Evolutionary conservation across 1,284 basidiomycete species (phyloP), one percentile per base, ranked within the genome.

Genomic region (Coriolopsis trogii): DNA sequence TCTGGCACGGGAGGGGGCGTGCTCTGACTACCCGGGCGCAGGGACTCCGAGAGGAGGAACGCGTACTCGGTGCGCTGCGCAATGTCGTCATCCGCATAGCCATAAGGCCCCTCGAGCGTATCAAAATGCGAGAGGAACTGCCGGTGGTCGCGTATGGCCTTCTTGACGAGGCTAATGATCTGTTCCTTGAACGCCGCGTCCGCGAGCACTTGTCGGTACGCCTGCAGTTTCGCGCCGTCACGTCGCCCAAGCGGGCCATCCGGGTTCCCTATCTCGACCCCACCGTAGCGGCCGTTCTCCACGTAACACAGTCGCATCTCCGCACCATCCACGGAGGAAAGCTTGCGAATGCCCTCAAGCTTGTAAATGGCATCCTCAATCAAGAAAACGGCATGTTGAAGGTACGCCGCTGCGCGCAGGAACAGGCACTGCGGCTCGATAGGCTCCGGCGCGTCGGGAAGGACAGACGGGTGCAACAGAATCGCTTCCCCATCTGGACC

Each of bases 401-500:
- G 76, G 66, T 89, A 85, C 1, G 90, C 82, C 5, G 88, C 83
- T 2, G 86, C 91, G 40, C 91, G 84, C 24, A 91, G 73, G 70
- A 93, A 93, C 23, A 91, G 70, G n/a, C 88, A 71, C 62, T 93
- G 91, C 0, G 82, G 84, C 63, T 93, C 91, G 45, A 93, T 83
- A 26, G 87, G 88, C 51, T 88, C 85, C 0, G 87, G 89, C n/a
- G 86, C 85, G 58, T 85, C 82, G 7, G 85, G 82, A 2, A 82
- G 76, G 24, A 81, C 77, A 12, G 87, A 89, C 1, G 85, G 83
- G 63, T 91, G 89, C 9, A 83, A 65, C 33, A 75, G 61, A 21
- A 76, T 65, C 3, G 73, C 70, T 41, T 83, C 84, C 5, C 76
- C 78, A 49, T 82, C 81, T 4, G 71, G 69, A 2, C 76, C 77